Evolutionary conservation across 2,329 filamentous ascomycete species (phyloP).

Genomic region (Colletotrichum spaethianum): DNA sequence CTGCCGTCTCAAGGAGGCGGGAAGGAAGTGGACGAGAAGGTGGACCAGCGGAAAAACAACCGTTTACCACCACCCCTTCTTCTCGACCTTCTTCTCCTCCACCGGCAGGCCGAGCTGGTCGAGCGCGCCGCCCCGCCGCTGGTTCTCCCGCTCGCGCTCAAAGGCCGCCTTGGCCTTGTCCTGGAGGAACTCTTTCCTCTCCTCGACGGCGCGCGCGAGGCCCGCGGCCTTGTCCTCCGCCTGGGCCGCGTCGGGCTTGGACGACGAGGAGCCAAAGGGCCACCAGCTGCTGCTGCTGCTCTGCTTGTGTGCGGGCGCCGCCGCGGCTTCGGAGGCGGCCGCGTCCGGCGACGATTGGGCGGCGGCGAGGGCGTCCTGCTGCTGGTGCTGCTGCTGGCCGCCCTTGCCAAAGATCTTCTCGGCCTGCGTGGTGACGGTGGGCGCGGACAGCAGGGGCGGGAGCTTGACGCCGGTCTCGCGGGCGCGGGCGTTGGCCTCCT

Average conservation of each 20-base stretch:
- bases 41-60: not conserved
- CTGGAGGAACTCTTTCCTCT: slow-evolving; percentile 50
- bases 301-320: slow-evolving; percentile 25
- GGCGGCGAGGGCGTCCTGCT: slow-evolving; percentile 47
- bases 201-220: slow-evolving; percentile 50
- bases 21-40: not conserved
- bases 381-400: slow-evolving; percentile 42
- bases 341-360: slow-evolving; percentile 42
- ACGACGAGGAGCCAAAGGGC: slow-evolving; percentile 49
- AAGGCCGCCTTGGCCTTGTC: slow-evolving; percentile 61
- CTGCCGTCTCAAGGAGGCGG: not conserved
- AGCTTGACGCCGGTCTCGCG: slow-evolving; percentile 61
- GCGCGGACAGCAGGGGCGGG: slow-evolving; percentile 65
- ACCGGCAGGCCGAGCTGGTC: slow-evolving; percentile 62
- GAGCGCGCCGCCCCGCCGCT: slow-evolving; percentile 64
- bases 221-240: slow-evolving; percentile 45
- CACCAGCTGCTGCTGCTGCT: slow-evolving; percentile 50
- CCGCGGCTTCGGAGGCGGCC: slow-evolving; percentile 4
- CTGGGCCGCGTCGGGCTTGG: slow-evolving; percentile 53
- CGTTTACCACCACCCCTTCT: slow-evolving; percentile 63
- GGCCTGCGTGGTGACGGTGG: slow-evolving; percentile 46
- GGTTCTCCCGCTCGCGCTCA: slow-evolving; percentile 65
- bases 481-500: slow-evolving; percentile 67
- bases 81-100: slow-evolving; percentile 48
- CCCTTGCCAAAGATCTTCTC: slow-evolving; percentile 34